phyloP scores from a whole-genome alignment of 306 rosid genomes.

The Fragaria vesca region DNA sequence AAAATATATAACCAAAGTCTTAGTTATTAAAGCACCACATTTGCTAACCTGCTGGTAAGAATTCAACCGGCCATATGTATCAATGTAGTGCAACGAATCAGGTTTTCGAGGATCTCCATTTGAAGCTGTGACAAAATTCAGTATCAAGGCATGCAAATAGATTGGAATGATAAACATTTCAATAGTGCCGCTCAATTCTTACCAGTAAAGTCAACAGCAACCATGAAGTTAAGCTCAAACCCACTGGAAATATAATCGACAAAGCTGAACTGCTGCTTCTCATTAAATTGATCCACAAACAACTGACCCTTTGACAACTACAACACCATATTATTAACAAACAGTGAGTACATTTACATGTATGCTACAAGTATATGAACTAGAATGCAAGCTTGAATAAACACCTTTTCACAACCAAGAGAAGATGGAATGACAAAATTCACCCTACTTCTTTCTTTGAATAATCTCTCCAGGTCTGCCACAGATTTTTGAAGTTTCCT shows the following conservation, averaged over 20 bases:
- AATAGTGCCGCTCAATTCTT: not conserved
- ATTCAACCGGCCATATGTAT: constrained; percentile 58
- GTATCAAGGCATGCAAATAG: constrained; percentile 10
- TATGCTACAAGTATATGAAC: not conserved
- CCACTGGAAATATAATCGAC: constrained; percentile 85
- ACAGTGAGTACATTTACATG: constrained; percentile 4
- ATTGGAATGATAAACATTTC: not conserved
- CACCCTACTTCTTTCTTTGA: constrained; percentile 42
- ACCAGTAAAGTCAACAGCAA: constrained; percentile 93
- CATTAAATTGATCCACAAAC: constrained; percentile 65
- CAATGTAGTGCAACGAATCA: constrained; percentile 68
- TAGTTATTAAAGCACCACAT: constrained; percentile 2
- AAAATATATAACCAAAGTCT: not conserved
- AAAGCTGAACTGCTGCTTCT: constrained; percentile 71
- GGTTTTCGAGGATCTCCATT: constrained; percentile 64
- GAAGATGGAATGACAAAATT: constrained; percentile 50
- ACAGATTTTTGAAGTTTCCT: constrained; percentile 71
- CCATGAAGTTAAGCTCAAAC: constrained; percentile 91
- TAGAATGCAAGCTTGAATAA: constrained; percentile 17
- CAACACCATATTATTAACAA: constrained; percentile 12
- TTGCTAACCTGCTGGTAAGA: constrained; percentile 70
- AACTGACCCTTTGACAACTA: constrained; percentile 76
- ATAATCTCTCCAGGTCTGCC: constrained; percentile 62
- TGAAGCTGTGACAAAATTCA: constrained; percentile 58
- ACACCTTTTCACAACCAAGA: constrained; percentile 56